These are phyloP conservation scores for Scheffersomyces insectosa DNA, from an alignment of 1,139 yeast species.

Conservation along the genomic window DNA sequence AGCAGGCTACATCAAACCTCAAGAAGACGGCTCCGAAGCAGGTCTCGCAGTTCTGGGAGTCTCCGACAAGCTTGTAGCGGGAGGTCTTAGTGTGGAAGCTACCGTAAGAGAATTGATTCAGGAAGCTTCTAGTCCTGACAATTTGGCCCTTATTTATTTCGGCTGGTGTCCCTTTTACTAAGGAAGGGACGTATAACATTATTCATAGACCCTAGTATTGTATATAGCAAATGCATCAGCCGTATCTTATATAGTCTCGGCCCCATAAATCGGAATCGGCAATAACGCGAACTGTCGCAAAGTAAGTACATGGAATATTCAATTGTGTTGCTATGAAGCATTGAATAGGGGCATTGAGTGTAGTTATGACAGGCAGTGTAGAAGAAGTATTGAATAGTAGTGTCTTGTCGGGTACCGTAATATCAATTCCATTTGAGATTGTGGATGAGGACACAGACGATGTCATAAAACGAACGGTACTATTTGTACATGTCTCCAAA, in stretches of 20 bases:
- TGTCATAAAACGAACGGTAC: slow-evolving; percentile 15
- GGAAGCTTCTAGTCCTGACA: slow-evolving; percentile 68
- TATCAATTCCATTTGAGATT: slow-evolving; percentile 22
- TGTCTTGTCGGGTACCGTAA: slow-evolving; percentile 10
- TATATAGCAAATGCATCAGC: no score
- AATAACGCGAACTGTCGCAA: no score
- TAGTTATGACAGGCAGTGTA: no score
- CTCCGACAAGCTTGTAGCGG: slow-evolving; percentile 62
- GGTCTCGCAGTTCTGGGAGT: slow-evolving; percentile 77
- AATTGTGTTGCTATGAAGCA: no score
- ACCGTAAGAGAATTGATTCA: slow-evolving; percentile 76
- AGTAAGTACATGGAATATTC: background rate
- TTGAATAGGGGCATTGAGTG: no score
- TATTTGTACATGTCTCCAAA: slow-evolving; percentile 13
- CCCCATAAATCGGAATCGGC: background rate
- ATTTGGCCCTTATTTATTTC: slow-evolving; percentile 72
- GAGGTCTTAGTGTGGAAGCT: slow-evolving; percentile 79
- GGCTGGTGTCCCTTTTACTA: slow-evolving; percentile 77
- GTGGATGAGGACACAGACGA: slow-evolving; percentile 17
- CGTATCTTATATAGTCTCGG: background rate
- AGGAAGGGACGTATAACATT: background rate
- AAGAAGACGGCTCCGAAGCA: slow-evolving; percentile 72
- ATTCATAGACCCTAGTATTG: no score
- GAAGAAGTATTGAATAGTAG: no score
- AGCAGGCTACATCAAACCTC: slow-evolving; percentile 24